Evolutionary conservation across 176 grass and related monocot genomes (phyloP).

Genomic region (Oryza meyeriana): DNA sequence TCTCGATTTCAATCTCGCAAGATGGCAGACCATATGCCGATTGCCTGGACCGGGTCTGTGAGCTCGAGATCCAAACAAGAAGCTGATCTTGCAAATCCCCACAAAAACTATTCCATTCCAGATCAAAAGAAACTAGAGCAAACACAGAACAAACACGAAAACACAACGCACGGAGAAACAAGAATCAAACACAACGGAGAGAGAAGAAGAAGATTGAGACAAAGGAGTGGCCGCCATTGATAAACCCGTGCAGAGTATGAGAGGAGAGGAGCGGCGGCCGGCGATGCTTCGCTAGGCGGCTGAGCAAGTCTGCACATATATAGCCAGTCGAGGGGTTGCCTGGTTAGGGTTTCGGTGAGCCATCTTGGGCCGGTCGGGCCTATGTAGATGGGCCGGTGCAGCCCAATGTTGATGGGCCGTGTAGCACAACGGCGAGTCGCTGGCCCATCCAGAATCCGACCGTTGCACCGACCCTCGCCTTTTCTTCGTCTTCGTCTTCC

Average conservation of each 20-base stretch:
- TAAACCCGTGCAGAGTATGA: not conserved
- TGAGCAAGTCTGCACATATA: not conserved
- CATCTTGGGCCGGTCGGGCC: not conserved
- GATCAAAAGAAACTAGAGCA: not conserved
- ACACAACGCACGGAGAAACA: not conserved
- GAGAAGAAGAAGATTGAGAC: not conserved
- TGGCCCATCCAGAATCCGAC: conserved; percentile 32
- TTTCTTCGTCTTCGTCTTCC: not conserved
- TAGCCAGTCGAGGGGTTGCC: not conserved
- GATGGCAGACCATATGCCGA: conserved; percentile 44
- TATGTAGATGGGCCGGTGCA: not conserved
- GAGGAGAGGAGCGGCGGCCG: not conserved
- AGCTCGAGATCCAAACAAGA: conserved; percentile 52
- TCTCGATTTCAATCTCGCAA: conserved; percentile 46
- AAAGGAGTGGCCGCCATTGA: not conserved
- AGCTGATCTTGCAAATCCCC: conserved; percentile 59
- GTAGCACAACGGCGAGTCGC: not conserved
- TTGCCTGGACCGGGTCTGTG: conserved; percentile 19
- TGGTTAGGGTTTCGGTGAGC: conserved; percentile 24
- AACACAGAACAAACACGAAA: not conserved
- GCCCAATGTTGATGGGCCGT: not conserved
- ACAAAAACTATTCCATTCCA: fast-evolving
- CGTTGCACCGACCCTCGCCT: conserved; percentile 23
- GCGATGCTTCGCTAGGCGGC: fast-evolving
- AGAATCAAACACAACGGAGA: not conserved